A percentile compares a stretch with the other conserved stretches of the same genome.
Conservation (phyloP, 805 yeast genomes). For the Starmerella bacillaris region DNA sequence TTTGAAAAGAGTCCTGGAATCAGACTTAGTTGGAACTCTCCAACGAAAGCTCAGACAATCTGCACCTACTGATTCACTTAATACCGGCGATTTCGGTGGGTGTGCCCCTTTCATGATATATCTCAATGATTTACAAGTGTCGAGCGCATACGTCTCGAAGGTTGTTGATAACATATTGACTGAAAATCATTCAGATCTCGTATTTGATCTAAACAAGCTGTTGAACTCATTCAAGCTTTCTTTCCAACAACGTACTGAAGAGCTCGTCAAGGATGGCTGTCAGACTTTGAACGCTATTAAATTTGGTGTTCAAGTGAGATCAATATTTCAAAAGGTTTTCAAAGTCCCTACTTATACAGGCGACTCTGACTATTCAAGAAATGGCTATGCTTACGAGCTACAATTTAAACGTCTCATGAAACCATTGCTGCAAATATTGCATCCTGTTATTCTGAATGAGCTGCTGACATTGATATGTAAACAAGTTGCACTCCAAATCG, state of each 20-base stretch:
- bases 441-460: slow-evolving; percentile 33
- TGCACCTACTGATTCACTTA: slow-evolving; percentile 20
- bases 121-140: slow-evolving; percentile 53
- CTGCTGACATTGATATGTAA: slow-evolving; percentile 36
- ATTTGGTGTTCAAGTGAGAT: slow-evolving; percentile 24
- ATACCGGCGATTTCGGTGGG: slow-evolving; percentile 3
- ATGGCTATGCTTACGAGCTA: slow-evolving; percentile 30
- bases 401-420: slow-evolving; percentile 48
- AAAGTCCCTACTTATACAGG: slow-evolving; percentile 14
- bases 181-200: slow-evolving; percentile 8
- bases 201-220: background rate
- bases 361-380: background rate
- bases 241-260: slow-evolving; percentile 23
- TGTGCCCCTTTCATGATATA: slow-evolving; percentile 41
- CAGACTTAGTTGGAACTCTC: slow-evolving; percentile 43
- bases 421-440: slow-evolving; percentile 47
- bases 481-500: slow-evolving; percentile 39
- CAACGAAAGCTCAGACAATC: slow-evolving; percentile 30
- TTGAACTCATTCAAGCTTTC: slow-evolving; percentile 19
- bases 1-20: slow-evolving; percentile 41
- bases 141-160: slow-evolving; percentile 37
- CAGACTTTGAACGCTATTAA: slow-evolving; percentile 23
- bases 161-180: slow-evolving; percentile 22
- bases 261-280: slow-evolving; percentile 30
- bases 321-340: slow-evolving; percentile 25